A percentile compares a stretch with the other conserved stretches of the same genome.
These are phyloP conservation scores for Acidiella bohemica DNA, from an alignment of 495 filamentous ascomycete genomes.

Conservation along the genomic window DNA sequence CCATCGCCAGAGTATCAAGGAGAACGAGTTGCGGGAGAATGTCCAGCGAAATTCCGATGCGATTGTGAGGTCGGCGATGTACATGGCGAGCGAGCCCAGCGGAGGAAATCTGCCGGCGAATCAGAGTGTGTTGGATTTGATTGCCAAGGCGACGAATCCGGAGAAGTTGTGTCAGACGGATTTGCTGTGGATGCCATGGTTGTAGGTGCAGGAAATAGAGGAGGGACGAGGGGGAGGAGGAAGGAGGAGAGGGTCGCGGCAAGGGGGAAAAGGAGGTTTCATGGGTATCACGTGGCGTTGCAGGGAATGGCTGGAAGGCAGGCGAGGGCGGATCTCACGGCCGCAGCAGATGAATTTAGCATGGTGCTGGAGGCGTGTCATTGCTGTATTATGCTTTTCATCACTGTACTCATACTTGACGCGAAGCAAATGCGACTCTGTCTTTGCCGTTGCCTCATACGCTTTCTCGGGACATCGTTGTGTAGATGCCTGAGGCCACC, in stretches of 20 bases:
- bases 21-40: slow-evolving; percentile 64
- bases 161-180: slow-evolving; percentile 71
- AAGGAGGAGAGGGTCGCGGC: not conserved
- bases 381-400: too few relatives aligned
- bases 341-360: slow-evolving; percentile 9
- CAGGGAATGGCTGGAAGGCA: too few relatives aligned
- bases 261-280: not conserved
- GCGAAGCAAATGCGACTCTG: too few relatives aligned
- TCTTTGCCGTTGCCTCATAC: too few relatives aligned
- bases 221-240: not conserved
- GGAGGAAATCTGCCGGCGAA: slow-evolving; percentile 64
- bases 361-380: slow-evolving; percentile 11
- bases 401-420: too few relatives aligned
- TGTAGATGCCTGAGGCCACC: too few relatives aligned
- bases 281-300: too few relatives aligned
- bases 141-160: slow-evolving; percentile 75
- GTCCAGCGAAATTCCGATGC: slow-evolving; percentile 80
- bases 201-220: slow-evolving; percentile 37
- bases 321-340: too few relatives aligned
- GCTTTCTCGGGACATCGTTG: too few relatives aligned
- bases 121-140: slow-evolving; percentile 87
- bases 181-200: slow-evolving; percentile 93
- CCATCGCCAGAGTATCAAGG: slow-evolving; percentile 52
- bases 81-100: slow-evolving; percentile 51
- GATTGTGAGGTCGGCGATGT: slow-evolving; percentile 77